These are phyloP conservation scores for Incumbomyces delicatus DNA, from an alignment of 2,329 filamentous ascomycete genomes.

Conservation along the genomic window DNA sequence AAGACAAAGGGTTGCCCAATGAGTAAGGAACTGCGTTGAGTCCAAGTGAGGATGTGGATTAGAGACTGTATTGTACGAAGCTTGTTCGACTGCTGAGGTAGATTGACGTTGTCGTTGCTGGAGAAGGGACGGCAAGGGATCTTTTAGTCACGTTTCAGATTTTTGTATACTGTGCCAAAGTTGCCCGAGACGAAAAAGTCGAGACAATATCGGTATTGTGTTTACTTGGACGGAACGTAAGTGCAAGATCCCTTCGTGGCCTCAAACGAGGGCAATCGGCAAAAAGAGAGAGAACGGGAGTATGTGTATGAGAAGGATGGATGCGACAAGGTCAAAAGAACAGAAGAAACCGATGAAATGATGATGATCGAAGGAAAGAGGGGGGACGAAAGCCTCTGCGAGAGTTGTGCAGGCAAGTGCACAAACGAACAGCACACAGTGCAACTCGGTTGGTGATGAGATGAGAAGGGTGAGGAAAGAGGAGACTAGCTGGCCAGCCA, in stretches of 20 bases:
- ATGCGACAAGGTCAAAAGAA: background rate
- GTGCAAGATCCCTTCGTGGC: background rate
- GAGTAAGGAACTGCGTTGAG: background rate
- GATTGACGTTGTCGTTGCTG: background rate
- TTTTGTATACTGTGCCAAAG: background rate
- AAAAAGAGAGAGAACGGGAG: conserved; percentile 5
- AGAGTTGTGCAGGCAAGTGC: conserved; percentile 6
- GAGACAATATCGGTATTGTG: background rate
- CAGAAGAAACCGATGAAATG: conserved; percentile 1
- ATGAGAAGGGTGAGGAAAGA: background rate
- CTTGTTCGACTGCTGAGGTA: background rate
- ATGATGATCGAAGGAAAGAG: conserved; percentile 3
- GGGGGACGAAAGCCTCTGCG: conserved; percentile 2
- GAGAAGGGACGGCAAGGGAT: background rate
- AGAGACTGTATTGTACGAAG: conserved; percentile 4
- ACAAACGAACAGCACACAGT: background rate
- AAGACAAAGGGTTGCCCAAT: background rate
- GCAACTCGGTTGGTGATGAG: conserved; percentile 1
- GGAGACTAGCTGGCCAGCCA: conserved; percentile 1
- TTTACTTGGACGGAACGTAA: background rate
- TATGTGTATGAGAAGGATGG: background rate
- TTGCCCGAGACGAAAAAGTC: background rate
- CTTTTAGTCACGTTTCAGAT: conserved; percentile 6
- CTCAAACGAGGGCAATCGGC: conserved; percentile 1
- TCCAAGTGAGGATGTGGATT: background rate